Evolutionary conservation across 2,329 filamentous ascomycete genomes (phyloP).

Genomic region (Akanthomyces lecanii): DNA sequence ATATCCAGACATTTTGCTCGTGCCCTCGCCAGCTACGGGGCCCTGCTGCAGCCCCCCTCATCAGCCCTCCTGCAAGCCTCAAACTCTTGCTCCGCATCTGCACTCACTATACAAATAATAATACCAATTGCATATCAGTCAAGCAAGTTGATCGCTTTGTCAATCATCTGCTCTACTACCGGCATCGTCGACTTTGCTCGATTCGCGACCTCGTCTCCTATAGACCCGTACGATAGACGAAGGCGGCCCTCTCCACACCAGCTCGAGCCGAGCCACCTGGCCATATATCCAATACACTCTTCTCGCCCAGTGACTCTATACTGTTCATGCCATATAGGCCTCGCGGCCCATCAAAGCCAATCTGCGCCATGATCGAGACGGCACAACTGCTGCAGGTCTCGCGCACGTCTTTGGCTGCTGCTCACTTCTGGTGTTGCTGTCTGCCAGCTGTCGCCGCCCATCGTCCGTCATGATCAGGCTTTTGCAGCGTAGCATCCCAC

Average conservation of each 20-base stretch:
- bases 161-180: neutral
- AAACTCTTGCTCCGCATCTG: conserved; percentile 2
- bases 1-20: too few species aligned
- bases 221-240: neutral
- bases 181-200: neutral
- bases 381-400: too few species aligned
- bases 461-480: too few species aligned
- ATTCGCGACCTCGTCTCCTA: neutral
- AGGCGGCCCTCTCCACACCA: neutral
- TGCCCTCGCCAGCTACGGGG: too few species aligned
- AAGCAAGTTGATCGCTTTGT: neutral
- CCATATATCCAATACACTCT: too few species aligned
- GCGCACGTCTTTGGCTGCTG: too few species aligned
- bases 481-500: too few species aligned
- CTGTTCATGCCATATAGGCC: neutral
- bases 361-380: neutral
- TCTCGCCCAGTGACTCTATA: neutral
- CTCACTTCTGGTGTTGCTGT: too few species aligned
- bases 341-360: neutral
- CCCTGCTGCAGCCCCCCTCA: neutral
- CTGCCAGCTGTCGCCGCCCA: too few species aligned
- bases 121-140: neutral
- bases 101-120: neutral
- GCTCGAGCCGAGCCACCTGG: neutral
- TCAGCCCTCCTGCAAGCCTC: conserved; percentile 1